Percentiles rank a stretch among this genome's conserved stretches.
Conservation (phyloP, 2,329 filamentous ascomycete genomes). For the Proliferodiscus dingleyae region DNA sequence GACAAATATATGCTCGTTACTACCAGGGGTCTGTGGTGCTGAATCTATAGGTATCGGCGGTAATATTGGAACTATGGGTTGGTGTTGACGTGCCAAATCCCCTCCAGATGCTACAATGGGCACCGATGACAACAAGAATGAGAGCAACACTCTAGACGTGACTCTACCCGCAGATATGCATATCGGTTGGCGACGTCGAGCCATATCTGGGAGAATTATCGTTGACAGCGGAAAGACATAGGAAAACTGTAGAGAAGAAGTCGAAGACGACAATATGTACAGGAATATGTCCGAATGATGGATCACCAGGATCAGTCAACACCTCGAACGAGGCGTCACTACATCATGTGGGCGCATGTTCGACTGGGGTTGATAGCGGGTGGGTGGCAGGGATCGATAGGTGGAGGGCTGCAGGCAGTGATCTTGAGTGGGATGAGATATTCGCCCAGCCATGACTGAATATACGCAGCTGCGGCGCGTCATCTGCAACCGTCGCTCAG, state of each 20-base stretch:
- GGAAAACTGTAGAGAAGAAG: background rate
- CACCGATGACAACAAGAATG: slow-evolving; percentile 58
- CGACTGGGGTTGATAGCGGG: background rate
- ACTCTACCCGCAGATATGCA: slow-evolving; percentile 58
- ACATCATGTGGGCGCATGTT: background rate
- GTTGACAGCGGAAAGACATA: slow-evolving; percentile 5
- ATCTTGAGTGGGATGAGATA: background rate
- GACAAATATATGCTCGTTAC: slow-evolving; percentile 49
- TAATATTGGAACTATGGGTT: slow-evolving; percentile 34
- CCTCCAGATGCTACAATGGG: slow-evolving; percentile 34
- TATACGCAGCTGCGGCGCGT: background rate
- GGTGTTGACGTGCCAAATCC: slow-evolving; percentile 27
- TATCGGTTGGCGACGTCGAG: slow-evolving; percentile 13
- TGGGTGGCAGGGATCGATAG: no score
- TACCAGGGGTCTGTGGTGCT: slow-evolving; percentile 43
- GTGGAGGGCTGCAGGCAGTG: background rate
- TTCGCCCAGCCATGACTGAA: background rate
- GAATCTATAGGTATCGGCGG: slow-evolving; percentile 33
- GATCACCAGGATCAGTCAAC: background rate
- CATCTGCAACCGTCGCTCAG: background rate
- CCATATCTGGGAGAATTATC: slow-evolving; percentile 12
- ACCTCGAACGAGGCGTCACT: background rate
- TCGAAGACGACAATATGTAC: background rate
- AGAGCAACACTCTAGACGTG: slow-evolving; percentile 58
- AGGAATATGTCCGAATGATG: background rate